Percentiles rank a stretch among this genome's conserved stretches.
phyloP scores from a whole-genome alignment of 805 yeast genomes.

The Candida tallmaniae region DNA sequence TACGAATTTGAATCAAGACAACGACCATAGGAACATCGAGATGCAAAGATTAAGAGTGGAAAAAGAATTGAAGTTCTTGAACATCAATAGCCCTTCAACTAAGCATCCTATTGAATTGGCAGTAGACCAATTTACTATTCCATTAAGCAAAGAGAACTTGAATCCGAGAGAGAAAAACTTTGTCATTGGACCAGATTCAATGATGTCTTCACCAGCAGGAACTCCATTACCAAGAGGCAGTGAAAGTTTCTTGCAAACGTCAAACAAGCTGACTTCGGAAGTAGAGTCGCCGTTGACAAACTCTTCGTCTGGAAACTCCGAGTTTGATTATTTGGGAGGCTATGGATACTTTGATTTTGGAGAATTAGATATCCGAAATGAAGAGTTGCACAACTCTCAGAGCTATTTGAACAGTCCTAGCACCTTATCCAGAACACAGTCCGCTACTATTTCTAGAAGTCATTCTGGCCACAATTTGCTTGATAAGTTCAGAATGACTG shows the following conservation, averaged over 20 bases:
- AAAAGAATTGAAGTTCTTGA: constrained; percentile 28
- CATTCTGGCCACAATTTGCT: constrained; percentile 29
- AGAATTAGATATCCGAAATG: constrained; percentile 55
- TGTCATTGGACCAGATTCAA: neutral
- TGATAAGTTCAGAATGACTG: no score
- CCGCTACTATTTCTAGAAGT: constrained; percentile 23
- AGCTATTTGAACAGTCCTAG: constrained; percentile 26
- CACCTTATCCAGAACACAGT: constrained; percentile 13
- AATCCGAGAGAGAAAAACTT: neutral
- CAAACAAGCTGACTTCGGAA: neutral
- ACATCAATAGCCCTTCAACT: constrained; percentile 18
- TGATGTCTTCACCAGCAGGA: neutral
- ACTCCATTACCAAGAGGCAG: neutral
- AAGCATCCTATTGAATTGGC: constrained; percentile 23
- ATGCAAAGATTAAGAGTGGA: constrained; percentile 31
- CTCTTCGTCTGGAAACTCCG: constrained; percentile 7
- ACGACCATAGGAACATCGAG: constrained; percentile 28
- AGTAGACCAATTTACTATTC: constrained; percentile 15
- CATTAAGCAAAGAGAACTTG: constrained; percentile 11
- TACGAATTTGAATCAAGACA: constrained; percentile 23
- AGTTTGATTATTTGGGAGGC: constrained; percentile 56
- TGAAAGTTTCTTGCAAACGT: neutral
- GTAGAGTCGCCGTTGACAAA: neutral
- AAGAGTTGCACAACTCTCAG: constrained; percentile 25
- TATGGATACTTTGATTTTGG: constrained; percentile 83